Evolutionary conservation across 345 rosid genomes (phyloP).

Genomic region (Noccaea caerulescens): DNA sequence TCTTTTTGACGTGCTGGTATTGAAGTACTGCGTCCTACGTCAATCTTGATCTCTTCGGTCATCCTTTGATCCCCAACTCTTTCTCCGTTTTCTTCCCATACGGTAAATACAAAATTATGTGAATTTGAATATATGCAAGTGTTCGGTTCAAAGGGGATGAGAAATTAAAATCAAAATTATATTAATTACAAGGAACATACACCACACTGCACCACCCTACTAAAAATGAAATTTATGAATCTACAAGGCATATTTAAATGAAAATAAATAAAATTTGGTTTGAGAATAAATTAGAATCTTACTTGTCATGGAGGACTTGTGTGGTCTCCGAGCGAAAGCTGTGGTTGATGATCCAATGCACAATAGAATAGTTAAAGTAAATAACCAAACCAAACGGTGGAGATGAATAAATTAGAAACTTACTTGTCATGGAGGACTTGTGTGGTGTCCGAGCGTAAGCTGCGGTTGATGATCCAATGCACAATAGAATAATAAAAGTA

Average conservation of each 20-base stretch:
- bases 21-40: slow-evolving; percentile 30
- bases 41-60: slow-evolving; percentile 23
- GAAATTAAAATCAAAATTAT: background rate
- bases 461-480: slow-evolving; percentile 25
- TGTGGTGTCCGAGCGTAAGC: slow-evolving; percentile 24
- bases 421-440: slow-evolving; percentile 22
- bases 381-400: background rate
- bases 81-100: slow-evolving; percentile 22
- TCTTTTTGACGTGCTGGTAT: slow-evolving; percentile 4
- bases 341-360: slow-evolving; percentile 26
- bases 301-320: slow-evolving; percentile 18
- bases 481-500: slow-evolving; percentile 21
- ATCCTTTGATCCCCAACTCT: slow-evolving; percentile 13
- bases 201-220: background rate
- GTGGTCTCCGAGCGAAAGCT: slow-evolving; percentile 24
- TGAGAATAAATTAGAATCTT: slow-evolving; percentile 3
- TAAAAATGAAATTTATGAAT: slow-evolving; percentile 1
- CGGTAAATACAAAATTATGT: background rate
- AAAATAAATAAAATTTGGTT: background rate
- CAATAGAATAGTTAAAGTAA: slow-evolving; percentile 23
- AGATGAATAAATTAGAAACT: background rate
- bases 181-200: slow-evolving; percentile 5
- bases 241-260: background rate
- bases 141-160: background rate
- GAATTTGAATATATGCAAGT: background rate